Base-by-base conservation (phyloP, 2,329 filamentous ascomycete genomes). In the Trichoderma koningii region DNA sequence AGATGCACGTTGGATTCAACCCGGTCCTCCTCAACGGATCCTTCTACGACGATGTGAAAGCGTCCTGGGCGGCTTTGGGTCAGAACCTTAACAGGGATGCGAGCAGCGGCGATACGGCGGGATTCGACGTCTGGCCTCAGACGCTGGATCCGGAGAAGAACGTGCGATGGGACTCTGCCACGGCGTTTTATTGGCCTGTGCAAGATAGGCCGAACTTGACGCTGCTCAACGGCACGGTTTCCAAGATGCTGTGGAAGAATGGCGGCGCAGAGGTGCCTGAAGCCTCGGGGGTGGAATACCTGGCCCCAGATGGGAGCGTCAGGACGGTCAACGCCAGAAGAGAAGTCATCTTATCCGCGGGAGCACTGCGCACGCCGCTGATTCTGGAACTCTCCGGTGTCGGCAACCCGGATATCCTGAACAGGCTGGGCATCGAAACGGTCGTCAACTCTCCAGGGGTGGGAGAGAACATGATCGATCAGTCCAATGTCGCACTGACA, bases 391-490 rank as follows among this genome's bases (percentile, higher is more conserved):
- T 74, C 7, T 76, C 74, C 2, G 76, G 76, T 17, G 71, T 78
- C 48, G 76, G 76, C 2, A 71, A 73, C 19, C 60, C 71, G 1
- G 62, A 63, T 1, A 68, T 78, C 6, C 69, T 79, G 28, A 57
- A 69, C 17, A 68, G 71, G 10, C 73, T 76, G 10, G 71, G 72
- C n/a, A 75, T 80, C 50, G 61, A 70, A 6, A 61, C 71, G 4
- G 66, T 77, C 15, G 68, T 79, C 14, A 71, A 77, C 55, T 69
- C 78, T 28, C 74, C 76, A 7, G 77, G 56, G 17, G 66, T 80
- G 12, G 79, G 79, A 57, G 75, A 76, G 67, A 80, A 80, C 67
- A 72, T 79, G 52, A 75, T 78, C 67, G 79, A 81, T 55, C 83
- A 87, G 70, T 72, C 83, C 15, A 73, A 73, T 64, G 70, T 68